phyloP scores from a whole-genome alignment of 225 moss, liverwort and hornwort species.

The Ulota crispa region DNA sequence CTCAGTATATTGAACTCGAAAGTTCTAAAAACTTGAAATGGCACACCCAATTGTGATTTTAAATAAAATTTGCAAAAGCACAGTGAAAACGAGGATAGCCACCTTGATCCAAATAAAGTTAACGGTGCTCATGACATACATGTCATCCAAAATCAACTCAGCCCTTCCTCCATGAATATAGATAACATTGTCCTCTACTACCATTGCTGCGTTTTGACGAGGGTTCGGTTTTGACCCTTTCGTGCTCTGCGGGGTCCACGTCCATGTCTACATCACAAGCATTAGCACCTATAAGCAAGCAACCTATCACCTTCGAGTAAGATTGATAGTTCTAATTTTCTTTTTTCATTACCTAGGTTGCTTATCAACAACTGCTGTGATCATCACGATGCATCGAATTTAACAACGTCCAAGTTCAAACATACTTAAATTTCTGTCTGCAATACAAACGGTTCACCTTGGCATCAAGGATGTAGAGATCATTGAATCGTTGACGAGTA shows the following conservation, averaged over 20 bases:
- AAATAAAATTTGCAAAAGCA: not conserved
- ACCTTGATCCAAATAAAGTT: slow-evolving; percentile 64
- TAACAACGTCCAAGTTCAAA: not conserved
- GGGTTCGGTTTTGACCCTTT: slow-evolving; percentile 67
- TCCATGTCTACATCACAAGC: slow-evolving; percentile 52
- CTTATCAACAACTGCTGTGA: not conserved
- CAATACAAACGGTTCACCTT: slow-evolving; percentile 26
- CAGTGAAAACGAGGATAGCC: not conserved
- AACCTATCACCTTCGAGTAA: not conserved
- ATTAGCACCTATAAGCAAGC: slow-evolving; percentile 4
- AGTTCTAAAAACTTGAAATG: not conserved
- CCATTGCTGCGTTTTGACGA: slow-evolving; percentile 60
- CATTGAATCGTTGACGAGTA: slow-evolving; percentile 61
- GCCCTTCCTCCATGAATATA: slow-evolving; percentile 74
- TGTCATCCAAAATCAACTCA: slow-evolving; percentile 66
- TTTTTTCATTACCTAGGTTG: not conserved
- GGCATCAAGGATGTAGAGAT: slow-evolving; percentile 53
- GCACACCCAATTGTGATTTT: not conserved
- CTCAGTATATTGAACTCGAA: not conserved
- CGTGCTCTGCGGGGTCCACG: slow-evolving; percentile 58
- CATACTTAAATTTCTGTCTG: not conserved
- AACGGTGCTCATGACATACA: slow-evolving; percentile 58
- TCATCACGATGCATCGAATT: not conserved
- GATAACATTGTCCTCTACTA: slow-evolving; percentile 38
- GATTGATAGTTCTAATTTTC: not conserved